These are phyloP conservation scores for Tarenaya hassleriana DNA, from an alignment of 345 rosid genomes.

Conservation along the genomic window DNA sequence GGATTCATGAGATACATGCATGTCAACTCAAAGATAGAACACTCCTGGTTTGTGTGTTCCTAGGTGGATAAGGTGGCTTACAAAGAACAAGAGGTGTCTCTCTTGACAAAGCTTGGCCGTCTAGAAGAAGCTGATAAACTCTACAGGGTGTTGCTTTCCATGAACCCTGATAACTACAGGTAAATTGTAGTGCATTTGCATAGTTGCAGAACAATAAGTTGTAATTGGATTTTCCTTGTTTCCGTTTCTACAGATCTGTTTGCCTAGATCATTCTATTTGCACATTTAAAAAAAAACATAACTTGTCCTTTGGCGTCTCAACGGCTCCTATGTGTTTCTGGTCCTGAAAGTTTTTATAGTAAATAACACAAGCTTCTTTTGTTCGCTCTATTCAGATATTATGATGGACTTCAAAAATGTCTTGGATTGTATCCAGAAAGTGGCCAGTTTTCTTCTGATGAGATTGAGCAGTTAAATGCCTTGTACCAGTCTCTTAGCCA, in stretches of 20 bases:
- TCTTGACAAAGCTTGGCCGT: conserved; percentile 64
- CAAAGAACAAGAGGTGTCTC: conserved; percentile 87
- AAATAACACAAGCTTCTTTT: conserved; percentile 12
- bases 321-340: conserved; percentile 15
- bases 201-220: conserved; percentile 10
- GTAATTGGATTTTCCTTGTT: conserved; percentile 3
- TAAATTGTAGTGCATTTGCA: conserved; percentile 24
- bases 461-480: conserved; percentile 65
- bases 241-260: conserved; percentile 9
- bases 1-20: background rate
- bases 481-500: conserved; percentile 67
- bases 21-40: conserved; percentile 18
- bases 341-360: conserved; percentile 8
- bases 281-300: background rate
- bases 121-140: conserved; percentile 72
- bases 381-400: conserved; percentile 48
- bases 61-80: conserved; percentile 82
- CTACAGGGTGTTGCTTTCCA: conserved; percentile 61
- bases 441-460: conserved; percentile 61
- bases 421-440: conserved; percentile 50
- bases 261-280: conserved; percentile 10
- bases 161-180: conserved; percentile 99
- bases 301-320: background rate
- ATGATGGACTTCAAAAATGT: conserved; percentile 89
- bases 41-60: conserved; percentile 22